phyloP scores from a whole-genome alignment of 1,284 basidiomycete genomes.

The Amylostereum areolatum region DNA sequence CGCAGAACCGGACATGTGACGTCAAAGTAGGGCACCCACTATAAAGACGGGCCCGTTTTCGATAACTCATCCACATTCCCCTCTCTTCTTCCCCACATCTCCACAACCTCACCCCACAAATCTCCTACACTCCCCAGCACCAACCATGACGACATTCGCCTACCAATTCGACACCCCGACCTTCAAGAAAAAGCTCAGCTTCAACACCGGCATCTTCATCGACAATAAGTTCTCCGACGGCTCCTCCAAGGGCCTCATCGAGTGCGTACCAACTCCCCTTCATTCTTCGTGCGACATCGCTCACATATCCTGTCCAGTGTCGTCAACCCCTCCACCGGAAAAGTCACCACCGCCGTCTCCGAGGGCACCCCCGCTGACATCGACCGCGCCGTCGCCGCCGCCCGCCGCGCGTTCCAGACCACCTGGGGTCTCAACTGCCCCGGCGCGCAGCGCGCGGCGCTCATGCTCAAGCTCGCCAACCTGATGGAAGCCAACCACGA shows the following conservation, averaged over 20 bases:
- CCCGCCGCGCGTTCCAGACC: conserved; percentile 72
- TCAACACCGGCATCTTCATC: conserved; percentile 79
- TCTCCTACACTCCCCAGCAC: conserved; percentile 13
- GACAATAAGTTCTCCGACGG: conserved; percentile 75
- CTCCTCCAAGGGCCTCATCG: conserved; percentile 58
- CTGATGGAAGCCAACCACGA: conserved; percentile 70
- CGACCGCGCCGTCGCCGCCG: conserved; percentile 71
- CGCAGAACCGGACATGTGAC: no score
- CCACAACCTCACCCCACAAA: conserved; percentile 4
- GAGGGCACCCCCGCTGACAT: conserved; percentile 70
- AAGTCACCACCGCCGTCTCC: conserved; percentile 61
- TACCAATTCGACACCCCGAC: conserved; percentile 60
- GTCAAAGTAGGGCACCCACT: no score
- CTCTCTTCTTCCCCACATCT: not conserved
- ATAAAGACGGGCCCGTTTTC: no score
- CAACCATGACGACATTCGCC: conserved; percentile 32
- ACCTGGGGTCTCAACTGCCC: conserved; percentile 67
- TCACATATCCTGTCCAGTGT: conserved; percentile 39
- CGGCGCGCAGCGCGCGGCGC: conserved; percentile 56
- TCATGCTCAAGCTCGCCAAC: conserved; percentile 67
- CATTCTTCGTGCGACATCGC: conserved; percentile 1
- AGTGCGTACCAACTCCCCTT: conserved; percentile 39
- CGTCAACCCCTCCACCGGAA: conserved; percentile 76
- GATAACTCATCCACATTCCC: not conserved
- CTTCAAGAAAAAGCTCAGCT: conserved; percentile 67